Conservation (phyloP, 2,329 filamentous ascomycete species). For the Penicillium sp. region DNA sequence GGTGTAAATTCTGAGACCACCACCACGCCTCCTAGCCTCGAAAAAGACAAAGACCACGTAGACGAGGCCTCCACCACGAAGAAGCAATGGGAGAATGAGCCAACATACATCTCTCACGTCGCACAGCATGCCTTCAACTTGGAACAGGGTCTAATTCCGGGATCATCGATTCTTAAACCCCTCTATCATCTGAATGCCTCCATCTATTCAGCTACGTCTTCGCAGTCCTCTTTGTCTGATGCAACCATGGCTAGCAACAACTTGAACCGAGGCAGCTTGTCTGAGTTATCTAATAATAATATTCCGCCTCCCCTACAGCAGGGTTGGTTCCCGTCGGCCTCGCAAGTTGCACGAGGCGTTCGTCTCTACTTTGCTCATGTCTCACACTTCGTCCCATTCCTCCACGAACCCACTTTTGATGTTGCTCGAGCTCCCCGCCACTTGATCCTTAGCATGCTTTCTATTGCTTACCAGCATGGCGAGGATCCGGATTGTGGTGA, state of each 20-base stretch:
- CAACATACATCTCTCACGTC: background rate
- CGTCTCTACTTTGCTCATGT: slow-evolving; percentile 35
- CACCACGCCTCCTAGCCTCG: too few relatives aligned
- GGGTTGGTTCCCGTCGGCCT: slow-evolving; percentile 28
- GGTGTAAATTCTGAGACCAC: too few relatives aligned
- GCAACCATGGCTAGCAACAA: too few relatives aligned
- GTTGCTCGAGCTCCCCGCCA: slow-evolving; percentile 18
- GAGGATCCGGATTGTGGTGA: slow-evolving; percentile 31
- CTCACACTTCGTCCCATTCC: slow-evolving; percentile 36
- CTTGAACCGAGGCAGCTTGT: too few relatives aligned
- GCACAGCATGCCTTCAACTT: background rate
- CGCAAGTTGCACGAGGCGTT: slow-evolving; percentile 30
- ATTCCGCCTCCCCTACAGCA: slow-evolving; percentile 19
- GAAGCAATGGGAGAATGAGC: background rate
- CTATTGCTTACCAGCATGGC: slow-evolving; percentile 37
- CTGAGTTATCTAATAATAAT: too few relatives aligned
- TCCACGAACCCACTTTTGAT: slow-evolving; percentile 37
- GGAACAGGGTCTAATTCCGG: background rate
- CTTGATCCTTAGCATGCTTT: slow-evolving; percentile 36
- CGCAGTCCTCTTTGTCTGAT: too few relatives aligned
- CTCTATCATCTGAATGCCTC: too few relatives aligned
- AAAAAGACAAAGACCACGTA: too few relatives aligned
- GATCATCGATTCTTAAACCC: background rate
- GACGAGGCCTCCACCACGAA: too few relatives aligned
- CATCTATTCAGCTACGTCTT: too few relatives aligned